A percentile compares a stretch with the other conserved stretches of the same genome.
phyloP scores from a whole-genome alignment of 2,329 filamentous ascomycete species.

The Paecilomyces formosus region DNA sequence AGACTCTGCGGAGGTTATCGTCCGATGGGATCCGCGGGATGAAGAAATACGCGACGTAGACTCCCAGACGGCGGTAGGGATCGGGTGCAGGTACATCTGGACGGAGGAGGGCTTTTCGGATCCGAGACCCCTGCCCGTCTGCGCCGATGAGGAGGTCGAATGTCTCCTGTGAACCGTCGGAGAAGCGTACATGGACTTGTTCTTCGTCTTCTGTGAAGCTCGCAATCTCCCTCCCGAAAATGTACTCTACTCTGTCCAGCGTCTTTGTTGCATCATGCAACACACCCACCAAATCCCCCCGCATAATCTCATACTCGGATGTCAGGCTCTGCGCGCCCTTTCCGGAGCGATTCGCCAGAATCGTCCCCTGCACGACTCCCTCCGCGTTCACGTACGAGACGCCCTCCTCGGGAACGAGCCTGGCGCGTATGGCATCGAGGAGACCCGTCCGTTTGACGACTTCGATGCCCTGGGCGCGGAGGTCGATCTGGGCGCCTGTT shows the following conservation, averaged over 20 bases:
- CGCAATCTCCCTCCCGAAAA: conserved; percentile 16
- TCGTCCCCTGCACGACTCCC: conserved; percentile 32
- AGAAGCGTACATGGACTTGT: conserved; percentile 34
- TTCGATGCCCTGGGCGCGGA: conserved; percentile 45
- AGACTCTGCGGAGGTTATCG: conserved; percentile 10
- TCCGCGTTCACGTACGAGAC: conserved; percentile 37
- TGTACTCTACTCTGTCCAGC: conserved; percentile 11
- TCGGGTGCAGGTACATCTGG: conserved; percentile 7
- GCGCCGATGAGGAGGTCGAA: conserved; percentile 51
- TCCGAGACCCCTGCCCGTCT: conserved; percentile 48
- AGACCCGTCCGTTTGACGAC: conserved; percentile 48
- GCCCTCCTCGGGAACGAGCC: conserved; percentile 42
- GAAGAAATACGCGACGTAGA: conserved; percentile 20
- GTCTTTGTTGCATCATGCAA: conserved; percentile 37
- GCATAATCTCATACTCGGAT: conserved; percentile 54
- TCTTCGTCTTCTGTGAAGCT: conserved; percentile 24
- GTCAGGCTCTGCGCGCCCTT: conserved; percentile 41
- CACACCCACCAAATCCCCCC: conserved; percentile 47
- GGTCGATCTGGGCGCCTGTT: conserved; percentile 48
- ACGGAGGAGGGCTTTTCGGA: conserved; percentile 33
- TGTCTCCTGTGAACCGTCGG: conserved; percentile 33
- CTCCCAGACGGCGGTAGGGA: conserved; percentile 11
- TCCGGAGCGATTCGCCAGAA: conserved; percentile 34
- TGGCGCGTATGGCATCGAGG: conserved; percentile 31
- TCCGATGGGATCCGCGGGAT: conserved; percentile 12